Evolutionary conservation across 768 basidiomycete genomes (phyloP).

Genomic region (Porpolomopsis calyptriformis): DNA sequence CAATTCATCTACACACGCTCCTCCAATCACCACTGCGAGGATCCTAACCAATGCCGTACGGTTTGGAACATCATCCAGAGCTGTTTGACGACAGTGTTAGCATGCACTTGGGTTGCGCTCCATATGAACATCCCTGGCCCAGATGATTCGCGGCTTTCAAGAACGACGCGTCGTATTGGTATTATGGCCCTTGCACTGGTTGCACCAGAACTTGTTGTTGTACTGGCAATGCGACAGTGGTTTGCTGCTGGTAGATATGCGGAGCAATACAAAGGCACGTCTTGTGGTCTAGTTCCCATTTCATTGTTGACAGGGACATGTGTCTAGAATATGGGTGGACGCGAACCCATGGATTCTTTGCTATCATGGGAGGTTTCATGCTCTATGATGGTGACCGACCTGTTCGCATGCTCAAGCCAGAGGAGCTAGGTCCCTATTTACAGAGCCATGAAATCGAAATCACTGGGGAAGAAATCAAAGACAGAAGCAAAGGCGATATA

Average conservation of each 20-base stretch:
- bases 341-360: slow-evolving; percentile 6
- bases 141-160: background rate
- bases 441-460: no score
- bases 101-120: slow-evolving; percentile 17
- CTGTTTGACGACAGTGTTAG: slow-evolving; percentile 17
- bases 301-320: background rate
- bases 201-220: slow-evolving; percentile 16
- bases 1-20: no score
- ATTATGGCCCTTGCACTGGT: slow-evolving; percentile 14
- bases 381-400: no score
- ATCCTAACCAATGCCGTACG: slow-evolving; percentile 7
- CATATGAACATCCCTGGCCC: slow-evolving; percentile 18
- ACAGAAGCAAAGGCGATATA: slow-evolving; percentile 19
- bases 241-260: slow-evolving; percentile 6
- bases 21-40: no score
- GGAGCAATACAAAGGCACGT: background rate
- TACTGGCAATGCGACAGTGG: slow-evolving; percentile 16
- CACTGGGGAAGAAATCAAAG: no score
- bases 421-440: no score
- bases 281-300: background rate
- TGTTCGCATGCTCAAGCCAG: no score
- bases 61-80: slow-evolving; percentile 16
- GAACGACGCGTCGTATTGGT: slow-evolving; percentile 2
- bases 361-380: slow-evolving; percentile 7
- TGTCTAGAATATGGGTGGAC: slow-evolving; percentile 5